A percentile compares a stretch with the other conserved stretches of the same genome.
Conservation (phyloP, 495 filamentous ascomycete genomes). For the Pseudotulostoma volvatum region DNA sequence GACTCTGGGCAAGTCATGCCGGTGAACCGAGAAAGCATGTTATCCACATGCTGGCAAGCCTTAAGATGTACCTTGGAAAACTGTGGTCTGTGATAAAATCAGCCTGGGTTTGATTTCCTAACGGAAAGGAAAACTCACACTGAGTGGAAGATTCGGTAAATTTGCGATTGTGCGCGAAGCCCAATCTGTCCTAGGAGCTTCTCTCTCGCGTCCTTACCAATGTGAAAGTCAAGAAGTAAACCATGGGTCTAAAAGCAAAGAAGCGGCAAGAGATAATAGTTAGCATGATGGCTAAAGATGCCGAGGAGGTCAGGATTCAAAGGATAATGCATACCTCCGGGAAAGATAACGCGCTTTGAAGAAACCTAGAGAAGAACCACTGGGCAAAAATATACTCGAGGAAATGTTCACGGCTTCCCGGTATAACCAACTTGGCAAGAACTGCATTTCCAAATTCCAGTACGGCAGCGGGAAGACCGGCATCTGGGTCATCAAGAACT, state of each 20-base stretch:
- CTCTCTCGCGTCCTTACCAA: conserved; percentile 75
- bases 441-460: conserved; percentile 71
- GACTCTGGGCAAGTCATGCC: neutral
- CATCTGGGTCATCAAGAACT: conserved; percentile 58
- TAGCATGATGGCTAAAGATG: conserved; percentile 1
- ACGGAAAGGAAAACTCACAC: conserved; percentile 22
- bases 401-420: conserved; percentile 51
- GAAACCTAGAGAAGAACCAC: conserved; percentile 81
- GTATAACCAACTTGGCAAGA: conserved; percentile 53
- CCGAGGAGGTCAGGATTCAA: conserved; percentile 1
- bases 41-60: conserved; percentile 60
- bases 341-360: conserved; percentile 70
- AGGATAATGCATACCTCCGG: conserved; percentile 51
- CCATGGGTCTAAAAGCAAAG: conserved; percentile 50
- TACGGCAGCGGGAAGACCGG: conserved; percentile 71
- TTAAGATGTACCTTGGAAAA: conserved; percentile 32
- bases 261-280: neutral
- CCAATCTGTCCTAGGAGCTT: conserved; percentile 77
- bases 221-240: conserved; percentile 79
- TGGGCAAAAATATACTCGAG: conserved; percentile 68
- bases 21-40: conserved; percentile 48
- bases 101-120: conserved; percentile 3
- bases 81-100: conserved; percentile 17
- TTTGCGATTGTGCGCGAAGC: conserved; percentile 56
- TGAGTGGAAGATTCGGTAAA: conserved; percentile 34